These are phyloP conservation scores for Dimocarpus longan DNA, from an alignment of 345 rosid species.

Conservation along the genomic window DNA sequence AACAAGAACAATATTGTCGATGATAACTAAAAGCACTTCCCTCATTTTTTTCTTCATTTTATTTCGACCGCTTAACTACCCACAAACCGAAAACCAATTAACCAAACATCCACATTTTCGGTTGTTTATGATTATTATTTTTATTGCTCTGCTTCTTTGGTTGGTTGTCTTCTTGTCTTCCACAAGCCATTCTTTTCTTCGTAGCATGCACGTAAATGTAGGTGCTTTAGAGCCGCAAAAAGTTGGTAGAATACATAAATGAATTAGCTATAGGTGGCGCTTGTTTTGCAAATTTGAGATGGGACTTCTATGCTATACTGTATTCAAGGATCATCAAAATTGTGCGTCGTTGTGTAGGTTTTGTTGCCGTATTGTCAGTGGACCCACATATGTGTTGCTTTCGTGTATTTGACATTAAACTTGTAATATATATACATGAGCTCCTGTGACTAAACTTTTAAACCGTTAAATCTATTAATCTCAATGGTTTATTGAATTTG, in stretches of 20 bases:
- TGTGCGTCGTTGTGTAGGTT: not conserved
- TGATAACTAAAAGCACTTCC: slow-evolving; percentile 15
- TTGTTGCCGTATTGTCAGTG: no score
- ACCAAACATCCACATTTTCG: not conserved
- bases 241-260: not conserved
- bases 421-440: no score
- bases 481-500: no score
- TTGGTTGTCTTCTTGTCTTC: not conserved
- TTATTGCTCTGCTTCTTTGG: not conserved
- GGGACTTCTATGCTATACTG: no score
- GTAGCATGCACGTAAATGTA: not conserved
- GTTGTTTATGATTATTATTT: not conserved
- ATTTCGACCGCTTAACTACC: slow-evolving; percentile 34
- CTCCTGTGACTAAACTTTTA: no score
- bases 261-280: not conserved
- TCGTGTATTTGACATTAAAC: no score
- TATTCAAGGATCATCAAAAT: not conserved
- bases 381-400: no score
- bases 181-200: not conserved
- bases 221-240: not conserved
- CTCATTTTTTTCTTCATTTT: slow-evolving; percentile 17
- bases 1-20: slow-evolving; percentile 25
- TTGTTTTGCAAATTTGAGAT: not conserved
- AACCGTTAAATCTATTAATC: no score
- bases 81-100: slow-evolving; percentile 11